Base-by-base conservation (phyloP, 2,329 filamentous ascomycete genomes). In the Pseudohalonectria lignicola region DNA sequence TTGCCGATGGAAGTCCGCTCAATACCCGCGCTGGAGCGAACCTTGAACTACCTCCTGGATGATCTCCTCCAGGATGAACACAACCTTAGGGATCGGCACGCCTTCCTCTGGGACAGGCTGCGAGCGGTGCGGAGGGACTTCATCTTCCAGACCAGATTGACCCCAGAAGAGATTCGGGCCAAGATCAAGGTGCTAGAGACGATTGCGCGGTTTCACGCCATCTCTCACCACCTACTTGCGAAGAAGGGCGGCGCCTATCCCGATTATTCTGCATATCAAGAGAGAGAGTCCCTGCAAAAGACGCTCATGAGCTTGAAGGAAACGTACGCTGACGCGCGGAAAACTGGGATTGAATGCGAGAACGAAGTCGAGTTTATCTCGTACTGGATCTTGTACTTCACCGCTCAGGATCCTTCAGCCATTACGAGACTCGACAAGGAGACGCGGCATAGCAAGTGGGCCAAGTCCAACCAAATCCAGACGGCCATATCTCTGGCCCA, bases 1-100 rank as follows among this genome's bases (percentile, higher is more conserved):
- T 56, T 82, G 25, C 79, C 79, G 2, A 79, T 76, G 66, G 79
- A 83, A 47, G 76, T 82, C 15, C 69, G 77, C 40, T 79, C 77
- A 3, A 66, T 76, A 7, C 56, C 66, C 10, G 66, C 74, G 4
- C 63, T 83, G 25, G 67, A 69, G 45, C 64, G 66, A 41, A 78
- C 77, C 0, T 60, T 81, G 6, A 69, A 80, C 50, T 82, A 83
- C 46, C 60, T 83, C 4, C 63, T 82, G 34, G 66, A 79, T 47
- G 63, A 71, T 36, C 57, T 83, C 3, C 58, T 82, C 32, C 62
- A 61, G 30, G 58, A 66, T 5, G 71, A 79, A 34, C 36, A 38
- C 19, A 38, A 38, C 28, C 36, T 38, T 1, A 31, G 26, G n/a
- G 66, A 64, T 42, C 65, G 44, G 29, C 78, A 82, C 48, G 72